Evolutionary conservation across 768 basidiomycete genomes (phyloP).

Genomic region (Cubamyces sp.): DNA sequence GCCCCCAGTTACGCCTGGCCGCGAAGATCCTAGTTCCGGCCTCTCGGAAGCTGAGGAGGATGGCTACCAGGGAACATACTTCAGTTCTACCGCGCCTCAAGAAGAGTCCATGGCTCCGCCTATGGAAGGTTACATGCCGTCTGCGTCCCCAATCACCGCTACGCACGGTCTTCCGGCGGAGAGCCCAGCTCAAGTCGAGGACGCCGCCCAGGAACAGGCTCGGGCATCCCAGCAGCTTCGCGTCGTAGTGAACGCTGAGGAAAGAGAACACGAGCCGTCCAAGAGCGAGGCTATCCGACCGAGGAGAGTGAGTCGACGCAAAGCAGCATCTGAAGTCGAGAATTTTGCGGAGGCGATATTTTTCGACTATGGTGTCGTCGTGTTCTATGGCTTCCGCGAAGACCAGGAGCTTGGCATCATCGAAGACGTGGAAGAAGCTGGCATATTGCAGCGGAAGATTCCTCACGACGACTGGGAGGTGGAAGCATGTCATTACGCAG

Average conservation of each 20-base stretch:
- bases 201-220: neutral
- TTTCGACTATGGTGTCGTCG: conserved; percentile 87
- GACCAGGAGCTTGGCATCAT: conserved; percentile 79
- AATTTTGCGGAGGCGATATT: conserved; percentile 76
- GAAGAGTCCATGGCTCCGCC: conserved; percentile 23
- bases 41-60: conserved; percentile 89
- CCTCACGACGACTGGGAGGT: conserved; percentile 71
- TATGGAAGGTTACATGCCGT: conserved; percentile 28
- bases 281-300: conserved; percentile 12
- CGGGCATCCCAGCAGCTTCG: neutral
- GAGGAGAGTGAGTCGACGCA: conserved; percentile 21
- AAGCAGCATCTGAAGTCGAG: conserved; percentile 40
- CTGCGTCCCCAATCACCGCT: conserved; percentile 23
- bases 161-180: neutral
- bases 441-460: conserved; percentile 66
- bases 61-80: conserved; percentile 88
- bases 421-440: conserved; percentile 79
- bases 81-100: conserved; percentile 42
- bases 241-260: neutral
- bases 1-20: conserved; percentile 52
- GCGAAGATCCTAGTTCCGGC: conserved; percentile 63
- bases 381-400: conserved; percentile 89
- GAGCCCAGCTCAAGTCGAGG: neutral
- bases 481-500: conserved; percentile 90
- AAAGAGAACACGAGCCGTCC: conserved; percentile 9